Evolutionary conservation across 1,139 yeast genomes (phyloP).

Genomic region (Candida pseudocylindracea): DNA sequence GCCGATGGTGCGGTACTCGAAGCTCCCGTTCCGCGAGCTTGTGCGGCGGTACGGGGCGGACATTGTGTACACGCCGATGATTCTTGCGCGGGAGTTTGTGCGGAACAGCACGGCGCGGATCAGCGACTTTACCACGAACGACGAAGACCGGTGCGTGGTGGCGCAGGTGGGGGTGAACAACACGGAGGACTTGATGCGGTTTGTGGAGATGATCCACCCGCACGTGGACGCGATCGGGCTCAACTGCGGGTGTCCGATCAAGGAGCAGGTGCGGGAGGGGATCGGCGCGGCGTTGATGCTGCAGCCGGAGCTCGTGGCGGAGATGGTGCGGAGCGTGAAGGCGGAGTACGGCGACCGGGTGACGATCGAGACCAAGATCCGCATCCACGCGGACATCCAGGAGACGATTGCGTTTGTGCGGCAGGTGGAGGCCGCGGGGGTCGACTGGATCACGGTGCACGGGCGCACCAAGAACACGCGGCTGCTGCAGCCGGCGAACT

Average conservation of each 20-base stretch:
- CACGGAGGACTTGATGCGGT: slow-evolving; percentile 59
- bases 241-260: slow-evolving; percentile 95
- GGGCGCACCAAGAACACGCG: slow-evolving; percentile 78
- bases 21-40: slow-evolving; percentile 72
- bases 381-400: slow-evolving; percentile 57
- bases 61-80: slow-evolving; percentile 90
- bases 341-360: slow-evolving; percentile 42
- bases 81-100: slow-evolving; percentile 84
- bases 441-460: slow-evolving; percentile 83
- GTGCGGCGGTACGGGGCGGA: slow-evolving; percentile 56
- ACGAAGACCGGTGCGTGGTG: slow-evolving; percentile 42
- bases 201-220: slow-evolving; percentile 76
- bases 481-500: slow-evolving; percentile 61
- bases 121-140: slow-evolving; percentile 70
- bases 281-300: slow-evolving; percentile 92
- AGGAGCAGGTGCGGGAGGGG: slow-evolving; percentile 87
- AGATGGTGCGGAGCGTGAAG: slow-evolving; percentile 72
- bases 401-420: slow-evolving; percentile 58
- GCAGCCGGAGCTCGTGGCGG: slow-evolving; percentile 58
- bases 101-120: slow-evolving; percentile 61
- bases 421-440: slow-evolving; percentile 67
- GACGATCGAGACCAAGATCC: slow-evolving; percentile 73
- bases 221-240: slow-evolving; percentile 86
- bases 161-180: slow-evolving; percentile 89
- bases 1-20: slow-evolving; percentile 94